These are phyloP conservation scores for Ramaria rubella DNA, from an alignment of 768 basidiomycete species.

Conservation along the genomic window DNA sequence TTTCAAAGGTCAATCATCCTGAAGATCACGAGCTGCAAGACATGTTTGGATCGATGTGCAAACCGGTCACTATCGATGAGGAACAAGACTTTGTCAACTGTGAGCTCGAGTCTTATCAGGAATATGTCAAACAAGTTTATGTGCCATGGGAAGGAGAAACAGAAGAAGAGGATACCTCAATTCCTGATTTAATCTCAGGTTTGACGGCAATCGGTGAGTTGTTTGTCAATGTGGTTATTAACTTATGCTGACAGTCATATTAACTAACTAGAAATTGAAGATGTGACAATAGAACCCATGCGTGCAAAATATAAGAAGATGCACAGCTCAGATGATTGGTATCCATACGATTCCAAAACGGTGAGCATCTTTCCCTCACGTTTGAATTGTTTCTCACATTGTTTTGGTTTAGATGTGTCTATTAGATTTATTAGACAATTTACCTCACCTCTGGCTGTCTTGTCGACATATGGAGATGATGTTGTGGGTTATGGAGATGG, in stretches of 20 bases:
- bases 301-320: neutral
- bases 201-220: neutral
- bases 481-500: constrained; percentile 1
- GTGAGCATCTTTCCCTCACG: neutral
- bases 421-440: neutral
- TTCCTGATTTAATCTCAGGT: neutral
- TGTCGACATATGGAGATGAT: neutral
- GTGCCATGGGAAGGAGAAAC: no score
- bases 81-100: no score
- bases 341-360: neutral
- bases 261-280: neutral
- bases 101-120: no score
- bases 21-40: no score
- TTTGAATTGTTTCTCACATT: neutral
- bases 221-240: neutral
- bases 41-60: no score
- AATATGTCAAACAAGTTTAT: no score
- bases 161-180: neutral
- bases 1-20: no score
- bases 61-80: no score
- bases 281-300: neutral
- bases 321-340: neutral
- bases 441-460: neutral
- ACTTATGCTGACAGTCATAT: neutral
- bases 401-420: neutral